Evolutionary conservation across 2,329 filamentous ascomycete species (phyloP).

Genomic region (Aspergillus awamori): DNA sequence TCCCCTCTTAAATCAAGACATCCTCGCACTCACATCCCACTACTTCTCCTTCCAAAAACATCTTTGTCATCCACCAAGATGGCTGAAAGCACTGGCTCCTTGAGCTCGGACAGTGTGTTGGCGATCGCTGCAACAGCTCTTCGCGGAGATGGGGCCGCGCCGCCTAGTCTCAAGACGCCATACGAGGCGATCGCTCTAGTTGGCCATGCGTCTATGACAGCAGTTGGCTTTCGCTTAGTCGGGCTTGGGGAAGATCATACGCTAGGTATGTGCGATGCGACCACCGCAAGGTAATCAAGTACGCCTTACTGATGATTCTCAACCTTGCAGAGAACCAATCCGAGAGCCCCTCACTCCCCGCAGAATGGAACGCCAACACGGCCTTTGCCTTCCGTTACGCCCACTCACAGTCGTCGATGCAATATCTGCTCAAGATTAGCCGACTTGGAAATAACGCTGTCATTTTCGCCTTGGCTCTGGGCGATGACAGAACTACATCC

Average conservation of each 20-base stretch:
- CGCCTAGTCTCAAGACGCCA: constrained; percentile 46
- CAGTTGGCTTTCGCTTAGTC: constrained; percentile 76
- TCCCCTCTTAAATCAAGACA: not conserved
- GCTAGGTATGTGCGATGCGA: constrained; percentile 56
- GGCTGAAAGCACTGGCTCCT: constrained; percentile 27
- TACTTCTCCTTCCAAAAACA: not conserved
- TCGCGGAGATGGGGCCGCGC: constrained; percentile 27
- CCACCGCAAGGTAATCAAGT: not conserved
- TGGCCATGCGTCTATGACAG: constrained; percentile 78
- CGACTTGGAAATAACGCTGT: constrained; percentile 83
- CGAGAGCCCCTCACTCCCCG: constrained; percentile 58
- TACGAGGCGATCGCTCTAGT: constrained; percentile 85
- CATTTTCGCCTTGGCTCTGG: constrained; percentile 75
- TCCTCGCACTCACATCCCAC: not conserved
- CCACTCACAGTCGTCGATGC: constrained; percentile 81
- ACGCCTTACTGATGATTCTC: not conserved
- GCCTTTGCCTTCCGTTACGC: constrained; percentile 81
- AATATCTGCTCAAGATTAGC: constrained; percentile 79
- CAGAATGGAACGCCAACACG: constrained; percentile 77
- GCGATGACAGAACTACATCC: constrained; percentile 77
- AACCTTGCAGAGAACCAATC: constrained; percentile 30
- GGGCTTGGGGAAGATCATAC: constrained; percentile 83
- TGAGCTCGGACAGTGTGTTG: constrained; percentile 34
- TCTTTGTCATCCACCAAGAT: constrained; percentile 7
- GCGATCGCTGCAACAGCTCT: constrained; percentile 37